These are phyloP conservation scores for Populus davidiana DNA, from an alignment of 345 rosid genomes.

Conservation along the genomic window DNA sequence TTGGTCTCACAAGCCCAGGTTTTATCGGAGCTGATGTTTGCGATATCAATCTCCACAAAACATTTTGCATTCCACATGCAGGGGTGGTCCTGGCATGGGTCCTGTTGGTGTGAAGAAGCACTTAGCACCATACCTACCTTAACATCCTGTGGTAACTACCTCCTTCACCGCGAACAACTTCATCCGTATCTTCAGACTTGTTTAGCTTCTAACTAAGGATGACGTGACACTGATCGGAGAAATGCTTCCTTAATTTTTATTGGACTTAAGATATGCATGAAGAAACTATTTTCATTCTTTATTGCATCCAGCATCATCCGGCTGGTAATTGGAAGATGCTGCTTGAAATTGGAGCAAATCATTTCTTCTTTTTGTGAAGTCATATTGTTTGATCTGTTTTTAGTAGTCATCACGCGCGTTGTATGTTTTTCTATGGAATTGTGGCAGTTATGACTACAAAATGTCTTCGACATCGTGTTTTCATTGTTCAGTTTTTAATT, in stretches of 20 bases:
- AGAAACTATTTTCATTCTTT: neutral
- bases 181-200: neutral
- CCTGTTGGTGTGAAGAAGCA: conserved; percentile 99
- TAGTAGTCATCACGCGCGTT: neutral
- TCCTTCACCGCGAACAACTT: neutral
- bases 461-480: conserved; percentile 5
- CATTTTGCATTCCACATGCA: conserved; percentile 97
- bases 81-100: conserved; percentile 99
- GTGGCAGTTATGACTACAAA: conserved; percentile 6
- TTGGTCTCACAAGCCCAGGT: conserved; percentile 97
- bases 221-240: neutral
- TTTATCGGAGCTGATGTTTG: conserved; percentile 99
- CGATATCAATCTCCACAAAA: conserved; percentile 98
- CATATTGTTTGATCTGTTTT: neutral
- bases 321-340: neutral
- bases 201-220: conserved; percentile 4
- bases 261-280: neutral
- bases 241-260: neutral
- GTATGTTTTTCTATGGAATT: neutral
- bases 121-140: conserved; percentile 92
- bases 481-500: conserved; percentile 9
- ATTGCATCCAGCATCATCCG: neutral
- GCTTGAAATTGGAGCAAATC: neutral
- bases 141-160: conserved; percentile 88
- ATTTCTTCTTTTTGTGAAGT: neutral